These are phyloP conservation scores for Coffea canephora DNA, from an alignment of 257 asterid genomes.

Conservation along the genomic window DNA sequence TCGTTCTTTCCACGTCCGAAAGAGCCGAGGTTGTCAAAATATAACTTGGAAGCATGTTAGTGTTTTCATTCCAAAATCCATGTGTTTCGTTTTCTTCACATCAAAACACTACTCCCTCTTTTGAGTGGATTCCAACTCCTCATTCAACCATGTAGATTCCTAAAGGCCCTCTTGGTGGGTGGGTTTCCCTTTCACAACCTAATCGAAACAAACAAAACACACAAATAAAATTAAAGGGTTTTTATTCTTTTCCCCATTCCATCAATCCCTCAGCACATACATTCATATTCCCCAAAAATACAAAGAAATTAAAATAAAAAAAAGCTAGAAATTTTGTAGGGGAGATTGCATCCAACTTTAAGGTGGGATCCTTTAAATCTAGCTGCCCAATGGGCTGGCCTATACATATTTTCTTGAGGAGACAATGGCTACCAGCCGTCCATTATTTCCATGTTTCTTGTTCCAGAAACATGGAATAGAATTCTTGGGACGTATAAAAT, in stretches of 20 bases:
- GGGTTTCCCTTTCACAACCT: constrained; percentile 64
- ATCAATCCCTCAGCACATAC: background rate
- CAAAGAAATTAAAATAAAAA: background rate
- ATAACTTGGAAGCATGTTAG: constrained; percentile 42
- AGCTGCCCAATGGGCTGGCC: background rate
- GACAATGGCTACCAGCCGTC: constrained; percentile 9
- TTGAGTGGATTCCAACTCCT: constrained; percentile 75
- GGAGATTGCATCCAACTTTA: constrained; percentile 3
- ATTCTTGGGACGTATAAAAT: constrained; percentile 6
- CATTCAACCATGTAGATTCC: constrained; percentile 58
- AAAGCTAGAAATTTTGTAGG: constrained; percentile 2
- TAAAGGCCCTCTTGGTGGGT: constrained; percentile 36
- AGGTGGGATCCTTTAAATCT: constrained; percentile 19
- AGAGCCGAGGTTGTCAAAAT: constrained; percentile 40
- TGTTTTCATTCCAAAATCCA: constrained; percentile 49
- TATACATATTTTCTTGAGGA: background rate
- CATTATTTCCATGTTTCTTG: background rate
- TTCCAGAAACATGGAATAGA: constrained; percentile 16
- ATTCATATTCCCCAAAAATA: background rate
- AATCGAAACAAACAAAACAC: constrained; percentile 15
- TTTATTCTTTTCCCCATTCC: background rate
- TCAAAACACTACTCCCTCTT: constrained; percentile 29
- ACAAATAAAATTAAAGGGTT: background rate
- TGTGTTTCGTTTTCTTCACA: constrained; percentile 49
- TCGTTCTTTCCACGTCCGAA: constrained; percentile 57